Percentiles rank a stretch among this genome's conserved stretches.
These are phyloP conservation scores for Vanrija humicola DNA, from an alignment of 1,284 basidiomycete genomes.

Conservation along the genomic window DNA sequence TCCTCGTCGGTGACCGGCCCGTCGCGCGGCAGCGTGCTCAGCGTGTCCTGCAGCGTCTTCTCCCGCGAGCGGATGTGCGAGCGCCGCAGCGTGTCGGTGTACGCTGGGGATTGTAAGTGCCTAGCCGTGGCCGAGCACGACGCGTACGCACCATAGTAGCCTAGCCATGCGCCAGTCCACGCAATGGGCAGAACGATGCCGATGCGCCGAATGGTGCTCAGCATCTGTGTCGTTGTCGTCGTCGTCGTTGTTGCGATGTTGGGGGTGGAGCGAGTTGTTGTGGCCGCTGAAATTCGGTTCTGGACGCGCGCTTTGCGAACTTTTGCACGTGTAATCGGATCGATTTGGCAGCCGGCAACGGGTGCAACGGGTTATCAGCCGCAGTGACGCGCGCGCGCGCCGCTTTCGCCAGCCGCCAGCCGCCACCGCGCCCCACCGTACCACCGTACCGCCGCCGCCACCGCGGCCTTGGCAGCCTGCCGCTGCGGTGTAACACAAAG, in stretches of 20 bases:
- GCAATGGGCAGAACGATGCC: slow-evolving; percentile 39
- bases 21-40: slow-evolving; percentile 21
- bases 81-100: slow-evolving; percentile 45
- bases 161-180: slow-evolving; percentile 43
- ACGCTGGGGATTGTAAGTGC: slow-evolving; percentile 23
- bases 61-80: slow-evolving; percentile 36
- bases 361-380: background rate
- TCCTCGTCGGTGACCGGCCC: slow-evolving; percentile 42
- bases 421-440: too few species aligned
- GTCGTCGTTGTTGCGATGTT: too few species aligned
- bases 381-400: background rate
- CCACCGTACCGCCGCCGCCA: too few species aligned
- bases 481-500: too few species aligned
- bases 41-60: slow-evolving; percentile 18
- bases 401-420: background rate
- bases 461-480: too few species aligned
- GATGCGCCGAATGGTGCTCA: slow-evolving; percentile 25
- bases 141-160: slow-evolving; percentile 38
- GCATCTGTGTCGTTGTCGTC: background rate
- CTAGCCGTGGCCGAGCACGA: too few species aligned
- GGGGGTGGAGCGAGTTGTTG: too few species aligned
- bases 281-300: too few species aligned
- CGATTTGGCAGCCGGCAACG: too few species aligned
- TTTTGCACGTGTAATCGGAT: background rate
- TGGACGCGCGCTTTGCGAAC: too few species aligned